Evolutionary conservation across 164 flowering plant genomes (phyloP), one percentile per base, ranked within the genome.

Genomic region (Magnolia sinica): DNA sequence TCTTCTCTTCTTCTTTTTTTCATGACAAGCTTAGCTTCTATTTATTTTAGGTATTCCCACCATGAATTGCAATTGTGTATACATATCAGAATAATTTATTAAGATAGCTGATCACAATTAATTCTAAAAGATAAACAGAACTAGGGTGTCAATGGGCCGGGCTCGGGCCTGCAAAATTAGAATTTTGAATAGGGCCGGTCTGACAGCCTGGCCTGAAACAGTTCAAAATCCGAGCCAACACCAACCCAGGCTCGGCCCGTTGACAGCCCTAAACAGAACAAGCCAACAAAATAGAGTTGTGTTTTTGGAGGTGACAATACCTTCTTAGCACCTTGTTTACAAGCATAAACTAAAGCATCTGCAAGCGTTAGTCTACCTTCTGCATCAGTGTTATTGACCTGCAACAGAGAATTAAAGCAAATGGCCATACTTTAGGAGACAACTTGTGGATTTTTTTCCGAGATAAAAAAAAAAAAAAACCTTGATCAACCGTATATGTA

Each of bases 291-390:
- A 66, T 37, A 65, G 23, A 31, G 31, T 31, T 22, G 24, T 50
- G 22, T 14, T 74, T 29, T 37, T 22, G 20, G 50, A 4, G 22
- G 24, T 22, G 19, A 49, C 50, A 63, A 61, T 91, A 93, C 98
- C 98, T 95, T 95, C 13, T 93, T 94, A 69, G 87, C 97, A 73
- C 98, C 98, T 86, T 91, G 98, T 81, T 90, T 93, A 83, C 98
- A 95, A 74, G 98, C 88, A 86, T 95, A 95, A 22, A 95, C 89
- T 85, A 95, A 84, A 83, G 98, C 98, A 91, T 95, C 98, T 20
- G 98, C 98, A 74, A 95, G 97, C 68, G 98, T 93, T 74, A 95
- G 95, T 77, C 98, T 87, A 65, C 98, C 98, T 85, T 95, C 98
- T 29, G 98, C 98, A 88, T 95, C 98, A 24, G 98, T 93, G 82